These are phyloP conservation scores for Eimeria tenella DNA, from an alignment of 169 alveolate species.

Conservation along the genomic window DNA sequence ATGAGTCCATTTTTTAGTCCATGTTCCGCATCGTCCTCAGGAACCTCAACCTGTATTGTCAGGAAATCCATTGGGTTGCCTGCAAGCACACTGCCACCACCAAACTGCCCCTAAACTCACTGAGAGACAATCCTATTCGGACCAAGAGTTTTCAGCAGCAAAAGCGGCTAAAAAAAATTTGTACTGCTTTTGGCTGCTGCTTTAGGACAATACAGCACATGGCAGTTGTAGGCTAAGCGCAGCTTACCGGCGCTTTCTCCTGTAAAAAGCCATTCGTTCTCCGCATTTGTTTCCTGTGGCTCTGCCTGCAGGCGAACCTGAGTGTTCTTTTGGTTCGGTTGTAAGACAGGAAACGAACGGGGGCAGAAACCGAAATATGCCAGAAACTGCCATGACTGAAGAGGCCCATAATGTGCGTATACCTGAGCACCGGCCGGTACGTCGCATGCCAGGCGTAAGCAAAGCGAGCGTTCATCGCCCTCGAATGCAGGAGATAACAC, in stretches of 20 bases:
- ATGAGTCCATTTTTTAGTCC: constrained; percentile 1
- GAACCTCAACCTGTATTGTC: constrained; percentile 52
- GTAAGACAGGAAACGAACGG: constrained; percentile 17
- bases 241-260: constrained; percentile 4
- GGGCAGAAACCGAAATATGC: constrained; percentile 70
- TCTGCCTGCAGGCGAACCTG: neutral
- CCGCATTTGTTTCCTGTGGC: neutral
- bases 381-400: constrained; percentile 74
- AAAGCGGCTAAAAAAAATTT: neutral
- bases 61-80: constrained; percentile 73
- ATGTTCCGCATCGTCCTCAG: constrained; percentile 56
- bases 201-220: neutral
- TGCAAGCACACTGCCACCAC: neutral
- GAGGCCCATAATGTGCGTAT: constrained; percentile 70
- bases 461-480: neutral
- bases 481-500: constrained; percentile 62
- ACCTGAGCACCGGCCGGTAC: constrained; percentile 64
- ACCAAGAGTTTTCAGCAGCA: neutral
- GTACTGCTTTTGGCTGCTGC: neutral
- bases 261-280: constrained; percentile 8
- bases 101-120: neutral
- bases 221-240: neutral
- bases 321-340: neutral
- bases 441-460: constrained; percentile 57
- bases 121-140: neutral